Evolutionary conservation across 176 grass and related monocot species (phyloP).

Genomic region (Juncus effusus): DNA sequence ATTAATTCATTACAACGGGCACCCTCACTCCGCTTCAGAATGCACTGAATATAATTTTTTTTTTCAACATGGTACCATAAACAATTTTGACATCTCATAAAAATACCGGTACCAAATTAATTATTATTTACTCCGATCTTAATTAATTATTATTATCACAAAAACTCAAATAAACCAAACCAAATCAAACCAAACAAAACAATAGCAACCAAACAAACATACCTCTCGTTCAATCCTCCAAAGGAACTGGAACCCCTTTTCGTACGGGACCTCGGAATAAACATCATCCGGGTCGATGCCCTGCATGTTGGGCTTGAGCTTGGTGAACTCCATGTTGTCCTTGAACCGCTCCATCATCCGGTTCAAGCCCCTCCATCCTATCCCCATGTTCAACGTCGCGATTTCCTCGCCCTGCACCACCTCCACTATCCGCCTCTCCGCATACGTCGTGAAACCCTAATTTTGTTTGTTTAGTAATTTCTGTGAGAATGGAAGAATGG

Average conservation of each 20-base stretch:
- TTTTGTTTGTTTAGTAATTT: too few relatives aligned
- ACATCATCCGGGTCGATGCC: conserved; percentile 87
- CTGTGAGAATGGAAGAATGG: too few relatives aligned
- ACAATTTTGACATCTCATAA: too few relatives aligned
- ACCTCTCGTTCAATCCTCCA: conserved; percentile 96
- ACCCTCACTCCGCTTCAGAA: too few relatives aligned
- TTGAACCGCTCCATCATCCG: conserved; percentile 83
- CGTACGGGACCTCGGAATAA: conserved; percentile 84
- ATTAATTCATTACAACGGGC: too few relatives aligned
- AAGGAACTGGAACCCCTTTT: conserved; percentile 97
- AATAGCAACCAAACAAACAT: not conserved
- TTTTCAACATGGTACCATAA: too few relatives aligned
- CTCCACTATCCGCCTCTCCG: conserved; percentile 94
- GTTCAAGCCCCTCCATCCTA: conserved; percentile 80
- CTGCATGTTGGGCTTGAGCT: conserved; percentile 78
- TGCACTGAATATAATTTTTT: too few relatives aligned
- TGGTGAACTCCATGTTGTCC: conserved; percentile 95
- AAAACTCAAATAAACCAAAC: not conserved
- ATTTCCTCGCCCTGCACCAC: conserved; percentile 82
- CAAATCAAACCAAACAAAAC: too few relatives aligned
- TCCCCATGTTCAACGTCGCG: conserved; percentile 70
- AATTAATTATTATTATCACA: too few relatives aligned
- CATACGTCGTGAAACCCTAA: conserved; percentile 91
- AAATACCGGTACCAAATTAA: too few relatives aligned
- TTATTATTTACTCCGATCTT: too few relatives aligned